Evolutionary conservation across 345 rosid species (phyloP).

Genomic region (Citrus medica): DNA sequence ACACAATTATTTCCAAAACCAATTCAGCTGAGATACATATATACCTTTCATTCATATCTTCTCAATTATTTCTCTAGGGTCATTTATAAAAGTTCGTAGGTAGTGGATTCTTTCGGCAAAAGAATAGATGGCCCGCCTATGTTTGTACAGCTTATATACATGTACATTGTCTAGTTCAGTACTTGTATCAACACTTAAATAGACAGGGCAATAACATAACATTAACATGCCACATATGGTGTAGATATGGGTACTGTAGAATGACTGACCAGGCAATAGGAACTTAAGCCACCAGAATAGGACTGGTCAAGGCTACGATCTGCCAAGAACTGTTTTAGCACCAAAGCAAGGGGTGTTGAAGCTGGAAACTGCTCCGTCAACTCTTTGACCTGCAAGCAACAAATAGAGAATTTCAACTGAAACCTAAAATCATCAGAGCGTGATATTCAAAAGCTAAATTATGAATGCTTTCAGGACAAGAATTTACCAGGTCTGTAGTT

Average conservation of each 20-base stretch:
- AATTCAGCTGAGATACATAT: background rate
- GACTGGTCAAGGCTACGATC: constrained; percentile 97
- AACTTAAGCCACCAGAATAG: constrained; percentile 98
- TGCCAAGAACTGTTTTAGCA: constrained; percentile 94
- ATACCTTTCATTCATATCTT: background rate
- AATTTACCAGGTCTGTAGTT: constrained; percentile 80
- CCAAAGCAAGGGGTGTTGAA: constrained; percentile 91
- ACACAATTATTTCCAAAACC: background rate
- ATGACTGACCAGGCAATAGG: constrained; percentile 81
- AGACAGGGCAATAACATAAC: background rate
- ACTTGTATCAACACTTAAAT: background rate
- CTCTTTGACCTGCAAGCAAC: constrained; percentile 66
- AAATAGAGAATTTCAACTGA: background rate
- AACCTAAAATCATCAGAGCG: background rate
- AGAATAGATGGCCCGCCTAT: background rate
- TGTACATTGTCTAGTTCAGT: background rate
- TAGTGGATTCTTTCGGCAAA: background rate
- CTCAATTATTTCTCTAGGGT: background rate
- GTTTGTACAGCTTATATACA: background rate
- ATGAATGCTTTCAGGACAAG: background rate
- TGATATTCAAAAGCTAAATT: background rate
- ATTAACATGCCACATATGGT: background rate
- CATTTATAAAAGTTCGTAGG: background rate
- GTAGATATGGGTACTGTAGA: background rate
- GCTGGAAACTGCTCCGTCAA: constrained; percentile 94